Conservation (phyloP, 2,329 filamentous ascomycete genomes). For the Trichoderma koningii region DNA sequence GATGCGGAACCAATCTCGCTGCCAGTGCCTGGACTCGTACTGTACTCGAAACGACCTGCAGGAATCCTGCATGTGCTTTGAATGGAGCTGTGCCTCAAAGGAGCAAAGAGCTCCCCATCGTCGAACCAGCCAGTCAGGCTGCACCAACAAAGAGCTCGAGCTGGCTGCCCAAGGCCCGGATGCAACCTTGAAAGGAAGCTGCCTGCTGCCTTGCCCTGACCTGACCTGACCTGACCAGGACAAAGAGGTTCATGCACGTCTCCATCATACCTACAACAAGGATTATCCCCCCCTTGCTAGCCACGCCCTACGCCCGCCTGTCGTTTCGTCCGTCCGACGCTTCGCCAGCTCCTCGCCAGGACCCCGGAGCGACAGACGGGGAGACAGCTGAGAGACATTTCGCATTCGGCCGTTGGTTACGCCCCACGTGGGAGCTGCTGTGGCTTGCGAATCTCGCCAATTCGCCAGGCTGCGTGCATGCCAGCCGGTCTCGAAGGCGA, state of each 20-base stretch:
- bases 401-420: not conserved
- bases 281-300: conserved; percentile 17
- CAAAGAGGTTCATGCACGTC: conserved; percentile 15
- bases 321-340: not conserved
- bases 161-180: too few relatives aligned
- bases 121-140: too few relatives aligned
- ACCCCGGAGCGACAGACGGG: not conserved
- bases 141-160: too few relatives aligned
- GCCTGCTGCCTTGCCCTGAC: too few relatives aligned
- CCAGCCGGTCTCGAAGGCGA: conserved; percentile 15
- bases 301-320: conserved; percentile 22
- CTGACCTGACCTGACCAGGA: not conserved
- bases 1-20: not conserved
- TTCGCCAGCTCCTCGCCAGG: conserved; percentile 2
- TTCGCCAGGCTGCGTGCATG: conserved; percentile 3
- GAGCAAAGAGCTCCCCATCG: too few relatives aligned
- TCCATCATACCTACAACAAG: conserved; percentile 13
- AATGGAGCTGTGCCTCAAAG: too few relatives aligned
- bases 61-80: too few relatives aligned
- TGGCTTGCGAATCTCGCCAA: not conserved
- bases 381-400: not conserved
- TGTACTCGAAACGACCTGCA: too few relatives aligned
- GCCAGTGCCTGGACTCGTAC: not conserved
- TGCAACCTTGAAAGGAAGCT: too few relatives aligned
- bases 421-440: conserved; percentile 22